A percentile compares a stretch with the other conserved stretches of the same genome.
Evolutionary conservation across 495 filamentous ascomycete genomes (phyloP).

Genomic region (Neurospora terricola): DNA sequence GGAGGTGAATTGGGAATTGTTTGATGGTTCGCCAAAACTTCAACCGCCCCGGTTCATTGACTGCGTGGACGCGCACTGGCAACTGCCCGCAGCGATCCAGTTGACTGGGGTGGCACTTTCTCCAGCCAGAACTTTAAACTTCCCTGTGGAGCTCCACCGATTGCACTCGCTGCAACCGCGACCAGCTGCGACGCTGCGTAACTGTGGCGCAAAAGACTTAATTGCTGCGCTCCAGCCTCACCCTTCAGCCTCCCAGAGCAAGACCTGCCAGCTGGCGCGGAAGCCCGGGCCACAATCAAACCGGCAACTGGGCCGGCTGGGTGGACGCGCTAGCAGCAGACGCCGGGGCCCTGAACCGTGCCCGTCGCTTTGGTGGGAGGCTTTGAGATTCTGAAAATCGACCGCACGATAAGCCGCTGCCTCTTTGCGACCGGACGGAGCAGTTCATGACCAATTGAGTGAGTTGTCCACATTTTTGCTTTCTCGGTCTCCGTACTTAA

Average conservation of each 20-base stretch:
- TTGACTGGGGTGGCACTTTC: not conserved
- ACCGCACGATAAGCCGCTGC: not conserved
- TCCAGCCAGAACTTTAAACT: not conserved
- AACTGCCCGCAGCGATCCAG: not conserved
- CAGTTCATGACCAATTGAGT: conserved; percentile 13
- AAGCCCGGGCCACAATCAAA: not conserved
- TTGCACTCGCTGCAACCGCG: not conserved
- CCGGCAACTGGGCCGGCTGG: not conserved
- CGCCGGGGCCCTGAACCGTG: not conserved
- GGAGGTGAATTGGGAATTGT: not conserved
- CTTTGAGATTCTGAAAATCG: not conserved
- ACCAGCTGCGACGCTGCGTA: not conserved
- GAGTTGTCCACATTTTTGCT: not conserved
- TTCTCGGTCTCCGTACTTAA: not conserved
- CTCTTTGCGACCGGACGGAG: not conserved
- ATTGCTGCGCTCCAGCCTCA: not conserved
- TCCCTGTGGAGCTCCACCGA: not conserved
- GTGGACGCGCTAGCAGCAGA: not conserved
- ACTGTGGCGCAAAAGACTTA: not conserved
- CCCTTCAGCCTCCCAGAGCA: not conserved
- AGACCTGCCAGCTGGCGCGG: not conserved
- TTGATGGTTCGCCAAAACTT: conserved; percentile 7
- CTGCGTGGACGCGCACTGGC: not conserved
- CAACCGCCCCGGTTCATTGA: not conserved
- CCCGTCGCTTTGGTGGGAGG: not conserved